Evolutionary conservation across 331 rosid species (phyloP), one percentile per base, ranked within the genome.

Genomic region (Quercus lobata): DNA sequence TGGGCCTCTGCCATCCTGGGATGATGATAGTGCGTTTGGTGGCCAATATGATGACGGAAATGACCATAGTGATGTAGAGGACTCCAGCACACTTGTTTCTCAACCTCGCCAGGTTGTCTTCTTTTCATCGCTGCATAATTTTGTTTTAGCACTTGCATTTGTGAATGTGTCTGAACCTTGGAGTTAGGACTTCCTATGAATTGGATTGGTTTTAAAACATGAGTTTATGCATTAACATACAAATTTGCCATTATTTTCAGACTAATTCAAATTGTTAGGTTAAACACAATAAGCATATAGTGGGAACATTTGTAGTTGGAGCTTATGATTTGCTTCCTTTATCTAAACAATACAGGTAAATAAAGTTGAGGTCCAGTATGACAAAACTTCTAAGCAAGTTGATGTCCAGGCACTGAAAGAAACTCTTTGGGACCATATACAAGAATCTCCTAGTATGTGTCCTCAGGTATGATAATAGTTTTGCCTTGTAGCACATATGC

Each of bases 21-120:
- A 91, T 69, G 87, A 88, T 81, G 97, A 80, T 60, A 84, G 80
- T 86, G 89, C 29, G 65, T 79, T 75, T 75, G 93, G 83, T 44
- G 97, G 87, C 74, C 96, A 90, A 71, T 86, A 81, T 79, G 86
- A 86, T 61, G 97, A 81, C n/a, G 93, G 89, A 83, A 86, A 79
- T 87, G 81, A 73, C 80, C 91, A 88, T 57, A 84, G 91, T 83
- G 98, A 93, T 80, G 79, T 75, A 35, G 97, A 91, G 63, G 97
- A 93, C 83, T 84, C 86, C 22, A 83, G 73, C 84, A 89, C 85
- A 58, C 97, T 96, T 86, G 87, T 96, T 83, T 72, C 86, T 71
- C 97, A 87, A 85, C 98, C 99, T 84, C 97, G 99, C 75, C 98
- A 87, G 99, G 99, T 93, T 37, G 72, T 82, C 75, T 80, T 56